Base-by-base conservation (phyloP, 306 rosid genomes). In the Pyrus communis region DNA sequence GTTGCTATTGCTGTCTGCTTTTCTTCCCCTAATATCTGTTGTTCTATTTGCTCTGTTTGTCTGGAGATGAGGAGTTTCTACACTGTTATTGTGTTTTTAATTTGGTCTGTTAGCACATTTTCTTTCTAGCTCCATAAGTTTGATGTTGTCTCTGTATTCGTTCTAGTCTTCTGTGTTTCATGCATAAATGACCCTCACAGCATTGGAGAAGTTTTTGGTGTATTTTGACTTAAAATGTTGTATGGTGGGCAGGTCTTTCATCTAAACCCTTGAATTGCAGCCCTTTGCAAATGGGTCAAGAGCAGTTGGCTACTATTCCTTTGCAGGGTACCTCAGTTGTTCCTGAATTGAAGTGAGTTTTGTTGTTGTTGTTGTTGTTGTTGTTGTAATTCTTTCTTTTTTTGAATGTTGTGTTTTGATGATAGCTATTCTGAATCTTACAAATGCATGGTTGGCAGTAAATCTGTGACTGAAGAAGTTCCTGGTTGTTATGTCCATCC, bases 401-500 rank as follows among this genome's bases (percentile, higher is more conserved):
- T 25, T 43, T 77, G 62, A 2, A 22, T 73, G 42, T 75, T 78
- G 35, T 23, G 52, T 38, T 45, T 38, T 68, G 55, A 62, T 27
- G 25, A 38, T 22, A 45, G 4, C 42, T 81, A 27, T 69, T 75
- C 65, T 80, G 42, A 77, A 58, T 73, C 23, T 74, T 58, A 27
- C 58, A 17, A 57, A 22, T 67, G 43, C 22, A 35, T 75, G 31
- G 76, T 33, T 33, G 85, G 82, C 95, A 95, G 98, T 75, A 84
- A 86, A 65, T 18, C 63, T 42, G 90, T 84, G 43, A n/a, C 64
- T 4, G 55, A 51, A 61, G 87, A 84, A 43, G 70, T 67, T 71
- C 74, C 86, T 82, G 77, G 86, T 81, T 78, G 54, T 67, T 82
- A 86, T 81, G 79, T 86, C 73, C 98, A 91, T 75, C 96, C 97